Conservation (phyloP, 116 monocot species). For the Trichopus zeylanicus region DNA sequence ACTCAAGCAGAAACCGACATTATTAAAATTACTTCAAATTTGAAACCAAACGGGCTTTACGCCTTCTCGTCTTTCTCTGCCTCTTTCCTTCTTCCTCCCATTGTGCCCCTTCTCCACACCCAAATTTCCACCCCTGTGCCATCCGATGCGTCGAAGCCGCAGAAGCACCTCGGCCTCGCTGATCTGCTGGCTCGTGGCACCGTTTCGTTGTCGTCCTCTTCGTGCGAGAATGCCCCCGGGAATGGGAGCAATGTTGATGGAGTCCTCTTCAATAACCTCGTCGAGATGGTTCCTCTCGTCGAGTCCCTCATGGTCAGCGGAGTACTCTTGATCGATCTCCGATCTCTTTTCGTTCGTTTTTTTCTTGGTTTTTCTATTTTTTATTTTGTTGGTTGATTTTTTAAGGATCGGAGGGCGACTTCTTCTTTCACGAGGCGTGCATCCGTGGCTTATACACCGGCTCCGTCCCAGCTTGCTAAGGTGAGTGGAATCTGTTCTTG, state of each 20-base stretch:
- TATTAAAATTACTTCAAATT: too few relatives aligned
- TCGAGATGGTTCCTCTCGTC: conserved; percentile 91
- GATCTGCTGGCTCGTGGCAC: neutral
- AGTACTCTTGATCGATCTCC: too few relatives aligned
- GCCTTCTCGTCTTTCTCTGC: too few relatives aligned
- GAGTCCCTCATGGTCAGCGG: conserved; percentile 99
- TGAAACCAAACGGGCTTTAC: too few relatives aligned
- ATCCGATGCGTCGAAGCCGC: conserved; percentile 3
- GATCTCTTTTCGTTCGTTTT: neutral
- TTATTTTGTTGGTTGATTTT: neutral
- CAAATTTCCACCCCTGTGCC: neutral
- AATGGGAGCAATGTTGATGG: conserved; percentile 49
- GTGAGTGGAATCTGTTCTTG: conserved; percentile 12
- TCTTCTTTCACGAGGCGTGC: conserved; percentile 73
- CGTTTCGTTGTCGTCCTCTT: neutral
- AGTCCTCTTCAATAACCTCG: conserved; percentile 80
- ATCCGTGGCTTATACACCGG: conserved; percentile 65
- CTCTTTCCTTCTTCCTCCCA: neutral
- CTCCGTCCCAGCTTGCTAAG: conserved; percentile 52
- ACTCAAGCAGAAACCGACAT: too few relatives aligned
- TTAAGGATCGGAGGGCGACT: conserved; percentile 55
- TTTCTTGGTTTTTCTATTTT: neutral
- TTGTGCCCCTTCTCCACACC: neutral
- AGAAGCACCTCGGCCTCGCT: neutral
- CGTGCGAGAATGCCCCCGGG: conserved; percentile 5